phyloP scores from a whole-genome alignment of 2,329 filamentous ascomycete species.

The Elsinoe batatas region DNA sequence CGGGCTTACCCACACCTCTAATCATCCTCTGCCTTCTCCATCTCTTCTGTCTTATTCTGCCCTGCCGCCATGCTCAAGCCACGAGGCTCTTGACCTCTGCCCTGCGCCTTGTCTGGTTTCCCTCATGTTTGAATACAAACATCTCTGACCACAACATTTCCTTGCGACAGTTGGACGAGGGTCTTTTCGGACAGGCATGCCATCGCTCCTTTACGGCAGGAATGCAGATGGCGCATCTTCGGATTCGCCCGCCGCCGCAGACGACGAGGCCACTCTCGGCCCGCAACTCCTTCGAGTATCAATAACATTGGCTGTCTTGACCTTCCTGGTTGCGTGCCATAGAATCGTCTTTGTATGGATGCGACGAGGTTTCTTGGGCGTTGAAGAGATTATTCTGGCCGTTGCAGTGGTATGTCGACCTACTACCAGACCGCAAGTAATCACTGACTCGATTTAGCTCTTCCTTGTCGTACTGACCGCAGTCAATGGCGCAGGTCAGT shows the following conservation, averaged over 20 bases:
- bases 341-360: slow-evolving; percentile 7
- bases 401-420: slow-evolving; percentile 1
- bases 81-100: slow-evolving; percentile 5
- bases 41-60: background rate
- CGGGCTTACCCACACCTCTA: slow-evolving; percentile 3
- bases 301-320: slow-evolving; percentile 3
- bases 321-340: slow-evolving; percentile 4
- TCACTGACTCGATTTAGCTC: background rate
- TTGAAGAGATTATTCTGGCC: slow-evolving; percentile 2
- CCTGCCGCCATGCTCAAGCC: slow-evolving; percentile 3
- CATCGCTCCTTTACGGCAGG: slow-evolving; percentile 1
- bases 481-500: background rate
- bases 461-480: slow-evolving; percentile 7
- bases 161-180: background rate
- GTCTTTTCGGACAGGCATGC: slow-evolving; percentile 2
- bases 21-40: slow-evolving; percentile 4
- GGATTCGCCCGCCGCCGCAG: background rate
- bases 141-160: slow-evolving; percentile 1
- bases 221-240: slow-evolving; percentile 1
- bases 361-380: background rate
- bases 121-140: background rate
- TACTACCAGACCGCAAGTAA: background rate
- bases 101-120: slow-evolving; percentile 1
- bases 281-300: slow-evolving; percentile 6
- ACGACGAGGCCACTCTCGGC: slow-evolving; percentile 5